Conservation (phyloP, 345 rosid genomes). For the Isatis tinctoria region DNA sequence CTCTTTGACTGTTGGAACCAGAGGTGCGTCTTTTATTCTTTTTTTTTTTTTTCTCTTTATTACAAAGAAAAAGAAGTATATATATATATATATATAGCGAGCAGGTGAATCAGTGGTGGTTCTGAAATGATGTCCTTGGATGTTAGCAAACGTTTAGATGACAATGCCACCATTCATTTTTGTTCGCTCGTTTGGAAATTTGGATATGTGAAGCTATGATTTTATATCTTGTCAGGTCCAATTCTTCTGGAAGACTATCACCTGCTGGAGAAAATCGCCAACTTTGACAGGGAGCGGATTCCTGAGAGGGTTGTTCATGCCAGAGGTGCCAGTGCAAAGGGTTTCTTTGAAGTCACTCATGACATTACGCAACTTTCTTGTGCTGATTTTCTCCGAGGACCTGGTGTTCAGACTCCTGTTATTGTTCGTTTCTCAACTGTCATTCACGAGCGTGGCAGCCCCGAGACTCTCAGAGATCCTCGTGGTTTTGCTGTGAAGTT, state of each 20-base stretch:
- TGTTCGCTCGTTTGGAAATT: not conserved
- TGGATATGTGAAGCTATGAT: not conserved
- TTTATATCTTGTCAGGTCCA: conserved; percentile 55
- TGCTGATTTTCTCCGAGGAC: conserved; percentile 94
- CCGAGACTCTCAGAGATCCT: conserved; percentile 93
- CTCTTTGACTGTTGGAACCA: conserved; percentile 35
- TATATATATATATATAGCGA: not conserved
- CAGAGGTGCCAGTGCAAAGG: conserved; percentile 98
- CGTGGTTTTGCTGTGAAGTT: conserved; percentile 98
- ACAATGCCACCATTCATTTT: not conserved
- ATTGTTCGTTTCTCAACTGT: conserved; percentile 98
- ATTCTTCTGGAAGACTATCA: conserved; percentile 96
- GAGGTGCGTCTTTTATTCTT: conserved; percentile 13
- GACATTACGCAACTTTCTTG: conserved; percentile 69
- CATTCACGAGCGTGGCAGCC: conserved; percentile 98
- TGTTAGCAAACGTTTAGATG: not conserved
- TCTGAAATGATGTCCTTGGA: not conserved
- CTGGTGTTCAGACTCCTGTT: conserved; percentile 92
- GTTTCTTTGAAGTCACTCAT: conserved; percentile 97
- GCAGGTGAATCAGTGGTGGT: not conserved
- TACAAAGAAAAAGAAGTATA: too few relatives aligned
- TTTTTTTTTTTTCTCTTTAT: too few relatives aligned
- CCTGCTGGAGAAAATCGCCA: conserved; percentile 86
- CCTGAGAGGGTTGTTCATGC: conserved; percentile 99
- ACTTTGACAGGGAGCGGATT: conserved; percentile 87